Evolutionary conservation across 2,329 filamentous ascomycete species (phyloP).

Genomic region (Rhynchosporium agropyri): DNA sequence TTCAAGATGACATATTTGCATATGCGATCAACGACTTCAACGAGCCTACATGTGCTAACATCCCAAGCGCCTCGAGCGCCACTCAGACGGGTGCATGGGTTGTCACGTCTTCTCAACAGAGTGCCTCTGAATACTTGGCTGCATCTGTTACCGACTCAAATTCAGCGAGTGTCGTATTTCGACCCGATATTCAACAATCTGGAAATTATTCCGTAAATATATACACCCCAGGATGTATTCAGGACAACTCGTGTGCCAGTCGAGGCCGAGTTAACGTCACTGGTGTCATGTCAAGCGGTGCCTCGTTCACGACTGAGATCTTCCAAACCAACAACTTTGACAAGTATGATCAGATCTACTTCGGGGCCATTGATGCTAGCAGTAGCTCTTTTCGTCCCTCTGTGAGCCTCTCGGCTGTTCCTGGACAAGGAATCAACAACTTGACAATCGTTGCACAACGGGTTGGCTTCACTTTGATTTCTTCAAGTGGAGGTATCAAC

Average conservation of each 20-base stretch:
- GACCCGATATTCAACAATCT: slow-evolving; percentile 81
- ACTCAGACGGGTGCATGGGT: slow-evolving; percentile 76
- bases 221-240: slow-evolving; percentile 87
- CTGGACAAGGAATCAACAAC: slow-evolving; percentile 61
- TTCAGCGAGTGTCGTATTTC: slow-evolving; percentile 72
- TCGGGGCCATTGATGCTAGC: slow-evolving; percentile 78
- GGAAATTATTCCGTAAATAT: slow-evolving; percentile 91
- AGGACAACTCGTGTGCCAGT: slow-evolving; percentile 74
- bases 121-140: slow-evolving; percentile 76
- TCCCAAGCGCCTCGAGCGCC: slow-evolving; percentile 65
- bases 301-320: slow-evolving; percentile 62
- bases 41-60: slow-evolving; percentile 75
- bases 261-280: slow-evolving; percentile 85
- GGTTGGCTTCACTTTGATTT: slow-evolving; percentile 74
- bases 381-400: slow-evolving; percentile 74
- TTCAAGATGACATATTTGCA: slow-evolving; percentile 79
- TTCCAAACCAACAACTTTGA: slow-evolving; percentile 95
- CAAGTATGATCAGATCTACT: slow-evolving; percentile 93
- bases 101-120: slow-evolving; percentile 66
- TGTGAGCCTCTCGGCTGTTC: slow-evolving; percentile 73
- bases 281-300: slow-evolving; percentile 62
- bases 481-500: slow-evolving; percentile 79
- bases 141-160: slow-evolving; percentile 62
- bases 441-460: slow-evolving; percentile 88
- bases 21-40: slow-evolving; percentile 90